phyloP scores from a whole-genome alignment of 2,329 filamentous ascomycete species.

The Exophiala lecanii-corni region DNA sequence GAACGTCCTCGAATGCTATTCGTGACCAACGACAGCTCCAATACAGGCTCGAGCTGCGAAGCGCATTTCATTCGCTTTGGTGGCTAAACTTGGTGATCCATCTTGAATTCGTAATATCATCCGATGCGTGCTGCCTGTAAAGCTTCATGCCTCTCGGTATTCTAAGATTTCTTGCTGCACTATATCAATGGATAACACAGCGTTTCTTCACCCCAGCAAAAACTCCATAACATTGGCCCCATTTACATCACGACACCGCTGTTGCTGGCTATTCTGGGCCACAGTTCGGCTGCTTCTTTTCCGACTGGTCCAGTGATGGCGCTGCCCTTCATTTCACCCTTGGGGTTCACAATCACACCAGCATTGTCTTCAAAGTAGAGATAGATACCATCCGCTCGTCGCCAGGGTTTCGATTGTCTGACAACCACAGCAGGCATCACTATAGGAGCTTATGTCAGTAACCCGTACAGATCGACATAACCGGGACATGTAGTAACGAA shows the following conservation, averaged over 20 bases:
- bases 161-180: too few species aligned
- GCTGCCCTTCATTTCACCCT: slow-evolving; percentile 99
- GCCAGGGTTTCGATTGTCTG: slow-evolving; percentile 98
- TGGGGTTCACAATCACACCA: slow-evolving; percentile 99
- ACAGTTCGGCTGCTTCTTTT: slow-evolving; percentile 99
- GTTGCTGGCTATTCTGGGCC: slow-evolving; percentile 99
- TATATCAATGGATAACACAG: slow-evolving; percentile 7
- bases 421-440: slow-evolving; percentile 99
- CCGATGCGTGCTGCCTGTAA: background rate
- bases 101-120: background rate
- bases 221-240: slow-evolving; percentile 6
- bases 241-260: slow-evolving; percentile 99
- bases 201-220: slow-evolving; percentile 2
- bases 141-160: background rate
- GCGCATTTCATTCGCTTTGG: too few species aligned
- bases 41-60: too few species aligned
- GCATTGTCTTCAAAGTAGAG: slow-evolving; percentile 99
- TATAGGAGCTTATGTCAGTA: slow-evolving; percentile 10
- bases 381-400: slow-evolving; percentile 96
- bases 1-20: too few species aligned
- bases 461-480: too few species aligned
- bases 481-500: slow-evolving; percentile 13
- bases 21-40: too few species aligned
- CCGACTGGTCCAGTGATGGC: slow-evolving; percentile 98
- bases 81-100: too few species aligned